Percentiles rank a stretch among this genome's conserved stretches.
These are phyloP conservation scores for Wickerhamomyces xylosicus DNA, from an alignment of 805 yeast genomes.

Conservation along the genomic window DNA sequence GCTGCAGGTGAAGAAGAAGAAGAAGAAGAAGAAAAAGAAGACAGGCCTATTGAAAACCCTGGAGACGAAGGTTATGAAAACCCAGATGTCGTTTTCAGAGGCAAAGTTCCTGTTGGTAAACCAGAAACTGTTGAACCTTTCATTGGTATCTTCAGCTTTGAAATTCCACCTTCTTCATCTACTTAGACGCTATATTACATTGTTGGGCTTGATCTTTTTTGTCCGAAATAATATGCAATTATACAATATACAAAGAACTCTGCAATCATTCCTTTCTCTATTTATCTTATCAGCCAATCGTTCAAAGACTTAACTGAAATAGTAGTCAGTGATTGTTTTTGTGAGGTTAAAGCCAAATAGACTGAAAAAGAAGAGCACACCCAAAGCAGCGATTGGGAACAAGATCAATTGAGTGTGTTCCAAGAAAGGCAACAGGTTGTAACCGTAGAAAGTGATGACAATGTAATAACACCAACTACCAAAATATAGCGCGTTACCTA, in stretches of 20 bases:
- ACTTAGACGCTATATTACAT: too few species aligned
- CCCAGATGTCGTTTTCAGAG: slow-evolving; percentile 40
- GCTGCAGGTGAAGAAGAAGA: slow-evolving; percentile 7
- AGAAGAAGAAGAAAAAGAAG: slow-evolving; percentile 2
- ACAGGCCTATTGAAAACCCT: slow-evolving; percentile 19
- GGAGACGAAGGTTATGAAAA: slow-evolving; percentile 28
- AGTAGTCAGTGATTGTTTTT: slow-evolving; percentile 38
- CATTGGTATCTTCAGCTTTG: slow-evolving; percentile 45
- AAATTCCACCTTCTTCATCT: slow-evolving; percentile 14
- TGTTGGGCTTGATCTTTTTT: too few species aligned
- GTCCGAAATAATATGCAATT: too few species aligned
- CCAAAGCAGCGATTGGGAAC: slow-evolving; percentile 53
- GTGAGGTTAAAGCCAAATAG: slow-evolving; percentile 68
- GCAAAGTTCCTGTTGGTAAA: slow-evolving; percentile 41
- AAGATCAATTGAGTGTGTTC: slow-evolving; percentile 52
- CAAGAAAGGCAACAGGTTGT: slow-evolving; percentile 61
- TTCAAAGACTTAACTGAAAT: slow-evolving; percentile 15
- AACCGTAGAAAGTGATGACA: slow-evolving; percentile 82
- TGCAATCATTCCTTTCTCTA: too few species aligned
- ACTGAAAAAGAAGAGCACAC: slow-evolving; percentile 48
- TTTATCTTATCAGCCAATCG: too few species aligned
- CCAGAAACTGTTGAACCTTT: slow-evolving; percentile 44
- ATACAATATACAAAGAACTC: too few species aligned
- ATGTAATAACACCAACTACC: slow-evolving; percentile 68
- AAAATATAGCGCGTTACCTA: slow-evolving; percentile 75